phyloP scores from a whole-genome alignment of 169 alveolate species.

The Plasmodium cynomolgi region DNA sequence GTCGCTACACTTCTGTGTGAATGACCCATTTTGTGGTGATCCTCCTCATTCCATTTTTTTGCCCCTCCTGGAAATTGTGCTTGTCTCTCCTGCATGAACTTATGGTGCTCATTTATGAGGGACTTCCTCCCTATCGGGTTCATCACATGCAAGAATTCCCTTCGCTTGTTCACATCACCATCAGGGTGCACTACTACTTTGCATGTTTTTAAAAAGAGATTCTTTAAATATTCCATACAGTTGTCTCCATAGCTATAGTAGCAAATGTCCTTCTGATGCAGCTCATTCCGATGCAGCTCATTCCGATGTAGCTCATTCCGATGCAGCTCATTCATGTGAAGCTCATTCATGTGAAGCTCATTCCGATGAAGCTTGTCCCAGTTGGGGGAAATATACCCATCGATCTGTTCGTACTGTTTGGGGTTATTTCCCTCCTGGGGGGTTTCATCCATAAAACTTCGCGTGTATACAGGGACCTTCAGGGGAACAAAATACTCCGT shows the following conservation, averaged over 20 bases:
- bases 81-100: background rate
- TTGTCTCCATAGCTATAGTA: constrained; percentile 2
- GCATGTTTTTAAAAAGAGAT: background rate
- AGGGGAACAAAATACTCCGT: background rate
- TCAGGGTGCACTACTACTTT: background rate
- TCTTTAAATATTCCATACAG: constrained; percentile 5
- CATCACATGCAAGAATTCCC: background rate
- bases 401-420: background rate
- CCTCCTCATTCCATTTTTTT: background rate
- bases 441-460: background rate
- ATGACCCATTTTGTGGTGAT: background rate
- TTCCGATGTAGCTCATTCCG: no score
- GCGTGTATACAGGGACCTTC: background rate
- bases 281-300: no score
- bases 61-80: background rate
- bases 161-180: background rate
- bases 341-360: no score
- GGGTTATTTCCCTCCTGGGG: background rate
- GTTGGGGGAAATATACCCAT: background rate
- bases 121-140: background rate
- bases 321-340: no score
- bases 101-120: background rate
- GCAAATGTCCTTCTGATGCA: background rate
- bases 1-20: background rate
- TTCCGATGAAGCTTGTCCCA: background rate